Evolutionary conservation across 2,329 filamentous ascomycete genomes (phyloP).

Genomic region (Penicillium sp.): DNA sequence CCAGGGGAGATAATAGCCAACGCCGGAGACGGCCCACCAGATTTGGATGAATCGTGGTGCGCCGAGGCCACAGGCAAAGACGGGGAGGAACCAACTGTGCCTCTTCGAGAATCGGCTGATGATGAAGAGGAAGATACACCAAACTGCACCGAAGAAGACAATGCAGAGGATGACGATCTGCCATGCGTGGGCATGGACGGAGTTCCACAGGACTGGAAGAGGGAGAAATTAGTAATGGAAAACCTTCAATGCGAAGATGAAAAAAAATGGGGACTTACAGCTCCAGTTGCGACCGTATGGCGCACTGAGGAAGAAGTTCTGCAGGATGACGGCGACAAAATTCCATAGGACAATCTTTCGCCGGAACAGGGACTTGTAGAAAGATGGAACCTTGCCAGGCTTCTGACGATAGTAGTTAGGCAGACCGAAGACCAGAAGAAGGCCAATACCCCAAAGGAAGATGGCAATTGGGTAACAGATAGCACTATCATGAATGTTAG

Average conservation of each 20-base stretch:
- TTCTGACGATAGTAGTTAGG: conserved; percentile 68
- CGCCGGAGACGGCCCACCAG: conserved; percentile 64
- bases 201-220: conserved; percentile 59
- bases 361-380: conserved; percentile 64
- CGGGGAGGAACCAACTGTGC: conserved; percentile 68
- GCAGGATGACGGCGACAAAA: conserved; percentile 64
- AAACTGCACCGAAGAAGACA: conserved; percentile 58
- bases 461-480: conserved; percentile 62
- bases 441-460: conserved; percentile 60
- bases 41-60: conserved; percentile 70
- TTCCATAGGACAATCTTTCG: conserved; percentile 70
- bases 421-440: conserved; percentile 61
- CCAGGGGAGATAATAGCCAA: conserved; percentile 66
- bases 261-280: conserved; percentile 44
- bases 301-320: conserved; percentile 69
- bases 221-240: not conserved
- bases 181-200: conserved; percentile 59
- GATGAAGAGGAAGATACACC: conserved; percentile 52
- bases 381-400: conserved; percentile 66
- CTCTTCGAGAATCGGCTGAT: conserved; percentile 61
- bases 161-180: conserved; percentile 57
- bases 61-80: conserved; percentile 68
- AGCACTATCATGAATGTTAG: conserved; percentile 43
- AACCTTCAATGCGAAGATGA: not conserved
- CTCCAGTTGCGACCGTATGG: conserved; percentile 70